These are phyloP conservation scores for Goffeauzyma gilvescens DNA, from an alignment of 768 basidiomycete species.

Conservation along the genomic window DNA sequence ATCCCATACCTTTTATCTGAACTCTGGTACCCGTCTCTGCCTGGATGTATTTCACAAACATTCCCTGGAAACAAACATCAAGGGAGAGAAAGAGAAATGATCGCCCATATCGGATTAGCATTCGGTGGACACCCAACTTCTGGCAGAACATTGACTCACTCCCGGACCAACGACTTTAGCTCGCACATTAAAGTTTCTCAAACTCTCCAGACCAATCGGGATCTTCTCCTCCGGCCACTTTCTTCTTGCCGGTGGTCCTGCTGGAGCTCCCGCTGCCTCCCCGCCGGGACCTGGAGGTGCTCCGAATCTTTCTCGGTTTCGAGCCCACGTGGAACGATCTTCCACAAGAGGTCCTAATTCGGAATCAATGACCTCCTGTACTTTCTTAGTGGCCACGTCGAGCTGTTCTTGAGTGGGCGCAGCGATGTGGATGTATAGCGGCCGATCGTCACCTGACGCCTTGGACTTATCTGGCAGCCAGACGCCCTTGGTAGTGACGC, in stretches of 20 bases:
- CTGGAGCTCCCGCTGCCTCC: too few species aligned
- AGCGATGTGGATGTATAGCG: slow-evolving; percentile 81
- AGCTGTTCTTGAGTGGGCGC: slow-evolving; percentile 37
- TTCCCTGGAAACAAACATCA: slow-evolving; percentile 41
- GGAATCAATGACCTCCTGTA: slow-evolving; percentile 33
- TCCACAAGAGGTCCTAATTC: slow-evolving; percentile 35
- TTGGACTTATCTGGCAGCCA: slow-evolving; percentile 90
- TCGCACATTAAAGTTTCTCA: slow-evolving; percentile 91
- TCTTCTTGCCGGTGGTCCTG: slow-evolving; percentile 34
- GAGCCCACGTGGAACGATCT: slow-evolving; percentile 28
- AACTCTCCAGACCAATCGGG: slow-evolving; percentile 65
- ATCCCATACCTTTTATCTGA: slow-evolving; percentile 87
- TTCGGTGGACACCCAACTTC: background rate
- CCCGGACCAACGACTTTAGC: slow-evolving; percentile 94
- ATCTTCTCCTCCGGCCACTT: slow-evolving; percentile 99
- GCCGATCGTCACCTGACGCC: slow-evolving; percentile 80
- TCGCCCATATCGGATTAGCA: background rate
- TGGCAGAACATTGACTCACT: slow-evolving; percentile 40
- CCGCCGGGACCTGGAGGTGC: slow-evolving; percentile 13
- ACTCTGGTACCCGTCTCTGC: slow-evolving; percentile 87
- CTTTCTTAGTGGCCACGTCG: slow-evolving; percentile 31
- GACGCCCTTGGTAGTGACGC: slow-evolving; percentile 75
- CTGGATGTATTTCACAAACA: slow-evolving; percentile 97
- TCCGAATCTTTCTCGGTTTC: slow-evolving; percentile 28
- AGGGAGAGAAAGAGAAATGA: background rate